These are phyloP conservation scores for Pulicaria dysenterica DNA, from an alignment of 129 eudicot species.

Conservation along the genomic window DNA sequence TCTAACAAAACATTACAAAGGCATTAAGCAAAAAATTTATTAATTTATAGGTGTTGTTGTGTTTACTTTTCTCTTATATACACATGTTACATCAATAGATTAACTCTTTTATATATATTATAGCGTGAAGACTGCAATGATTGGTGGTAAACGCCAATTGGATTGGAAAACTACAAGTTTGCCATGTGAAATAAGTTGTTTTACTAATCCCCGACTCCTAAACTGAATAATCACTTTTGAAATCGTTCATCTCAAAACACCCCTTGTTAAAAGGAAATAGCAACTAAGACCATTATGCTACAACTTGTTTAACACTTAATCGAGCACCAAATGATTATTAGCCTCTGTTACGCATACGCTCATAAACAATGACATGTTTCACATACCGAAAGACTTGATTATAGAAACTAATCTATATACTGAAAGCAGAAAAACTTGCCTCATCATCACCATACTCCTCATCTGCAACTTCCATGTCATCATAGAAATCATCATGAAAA, in stretches of 20 bases:
- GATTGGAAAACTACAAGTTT: too few relatives aligned
- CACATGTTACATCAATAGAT: too few relatives aligned
- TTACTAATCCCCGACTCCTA: too few relatives aligned
- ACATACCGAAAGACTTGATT: background rate
- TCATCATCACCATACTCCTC: constrained; percentile 63
- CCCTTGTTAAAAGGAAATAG: background rate
- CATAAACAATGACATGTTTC: constrained; percentile 11
- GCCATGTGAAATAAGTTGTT: too few relatives aligned
- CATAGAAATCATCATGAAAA: constrained; percentile 49
- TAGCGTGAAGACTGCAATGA: too few relatives aligned
- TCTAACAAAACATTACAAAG: too few relatives aligned
- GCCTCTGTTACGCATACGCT: background rate
- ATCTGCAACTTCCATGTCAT: constrained; percentile 43
- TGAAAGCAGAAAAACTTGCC: constrained; percentile 44
- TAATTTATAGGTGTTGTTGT: too few relatives aligned
- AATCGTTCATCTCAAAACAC: background rate
- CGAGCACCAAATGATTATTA: background rate
- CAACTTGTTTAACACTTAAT: background rate
- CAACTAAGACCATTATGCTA: background rate
- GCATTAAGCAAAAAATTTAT: too few relatives aligned
- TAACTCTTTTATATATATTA: too few relatives aligned
- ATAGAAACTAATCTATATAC: constrained; percentile 27
- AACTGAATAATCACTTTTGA: too few relatives aligned
- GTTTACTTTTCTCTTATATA: too few relatives aligned
- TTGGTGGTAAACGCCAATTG: too few relatives aligned